Conservation (phyloP, 495 filamentous ascomycete species). For the Hyaloscypha bicolor region DNA sequence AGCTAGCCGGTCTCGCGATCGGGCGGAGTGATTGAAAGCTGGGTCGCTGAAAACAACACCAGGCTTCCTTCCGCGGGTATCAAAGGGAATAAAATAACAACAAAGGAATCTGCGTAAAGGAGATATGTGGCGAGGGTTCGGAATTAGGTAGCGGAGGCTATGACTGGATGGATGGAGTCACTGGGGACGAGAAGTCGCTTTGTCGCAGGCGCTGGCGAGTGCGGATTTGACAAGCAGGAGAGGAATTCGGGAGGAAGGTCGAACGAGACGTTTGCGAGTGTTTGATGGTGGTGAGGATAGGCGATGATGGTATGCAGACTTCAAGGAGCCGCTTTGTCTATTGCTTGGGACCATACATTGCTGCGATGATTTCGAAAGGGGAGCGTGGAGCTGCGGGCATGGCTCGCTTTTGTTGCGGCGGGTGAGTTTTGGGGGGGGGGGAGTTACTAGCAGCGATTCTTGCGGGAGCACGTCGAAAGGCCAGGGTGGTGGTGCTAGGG, state of each 20-base stretch:
- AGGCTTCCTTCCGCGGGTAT: constrained; percentile 29
- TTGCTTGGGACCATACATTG: constrained; percentile 29
- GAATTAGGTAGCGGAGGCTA: constrained; percentile 22
- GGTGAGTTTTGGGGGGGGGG: constrained; percentile 19
- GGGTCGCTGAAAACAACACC: constrained; percentile 21
- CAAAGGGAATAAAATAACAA: constrained; percentile 29
- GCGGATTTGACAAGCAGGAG: constrained; percentile 12
- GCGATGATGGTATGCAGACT: constrained; percentile 28
- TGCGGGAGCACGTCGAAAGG: constrained; percentile 6
- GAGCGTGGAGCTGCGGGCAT: constrained; percentile 25
- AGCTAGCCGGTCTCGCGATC: constrained; percentile 26
- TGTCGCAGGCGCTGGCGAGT: constrained; percentile 15
- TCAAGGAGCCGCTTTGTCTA: constrained; percentile 34
- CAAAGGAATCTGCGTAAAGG: constrained; percentile 17
- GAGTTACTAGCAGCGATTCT: neutral
- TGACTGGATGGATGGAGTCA: constrained; percentile 20
- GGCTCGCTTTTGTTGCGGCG: constrained; percentile 25
- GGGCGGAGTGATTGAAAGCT: constrained; percentile 9
- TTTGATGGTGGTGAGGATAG: neutral
- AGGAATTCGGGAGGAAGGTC: neutral
- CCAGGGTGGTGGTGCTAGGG: neutral
- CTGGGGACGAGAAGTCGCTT: constrained; percentile 18
- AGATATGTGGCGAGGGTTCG: constrained; percentile 15
- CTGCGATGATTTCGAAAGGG: constrained; percentile 11
- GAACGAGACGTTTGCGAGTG: neutral